phyloP scores from a whole-genome alignment of 345 rosid genomes.

The Corchorus olitorius region DNA sequence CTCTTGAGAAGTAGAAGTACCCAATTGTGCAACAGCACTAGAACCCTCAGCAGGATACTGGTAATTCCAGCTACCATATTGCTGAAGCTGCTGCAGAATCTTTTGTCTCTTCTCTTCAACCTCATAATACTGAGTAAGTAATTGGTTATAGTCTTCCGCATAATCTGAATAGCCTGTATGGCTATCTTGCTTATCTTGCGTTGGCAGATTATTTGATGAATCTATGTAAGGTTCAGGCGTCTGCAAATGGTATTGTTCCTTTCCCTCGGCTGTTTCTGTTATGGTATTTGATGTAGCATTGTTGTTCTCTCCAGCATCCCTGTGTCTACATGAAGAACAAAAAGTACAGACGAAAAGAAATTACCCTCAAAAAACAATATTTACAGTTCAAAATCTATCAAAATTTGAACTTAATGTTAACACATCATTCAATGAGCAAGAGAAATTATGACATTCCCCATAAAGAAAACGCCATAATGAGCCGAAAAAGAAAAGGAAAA shows the following conservation, averaged over 20 bases:
- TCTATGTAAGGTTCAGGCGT: conserved; percentile 24
- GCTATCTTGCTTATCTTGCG: conserved; percentile 26
- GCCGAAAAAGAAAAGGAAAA: neutral
- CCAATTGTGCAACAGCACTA: conserved; percentile 34
- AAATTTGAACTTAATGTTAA: neutral
- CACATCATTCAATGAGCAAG: neutral
- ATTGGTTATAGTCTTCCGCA: conserved; percentile 44
- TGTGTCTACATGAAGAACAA: conserved; percentile 16
- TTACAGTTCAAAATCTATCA: neutral
- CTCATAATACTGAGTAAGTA: conserved; percentile 60
- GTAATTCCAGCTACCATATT: conserved; percentile 39
- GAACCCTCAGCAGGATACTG: conserved; percentile 43
- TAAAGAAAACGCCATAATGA: neutral
- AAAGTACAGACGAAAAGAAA: neutral
- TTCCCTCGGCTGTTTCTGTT: conserved; percentile 19
- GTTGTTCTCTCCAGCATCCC: conserved; percentile 32
- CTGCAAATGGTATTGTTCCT: conserved; percentile 27
- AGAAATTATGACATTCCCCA: neutral
- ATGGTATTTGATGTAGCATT: conserved; percentile 14
- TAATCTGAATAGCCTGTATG: conserved; percentile 18
- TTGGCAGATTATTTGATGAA: conserved; percentile 21
- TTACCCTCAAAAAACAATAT: neutral
- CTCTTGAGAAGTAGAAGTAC: conserved; percentile 33
- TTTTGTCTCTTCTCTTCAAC: conserved; percentile 59
- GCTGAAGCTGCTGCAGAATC: conserved; percentile 51